Evolutionary conservation across 2,329 filamentous ascomycete species (phyloP).

Genomic region (Aspergillus unguis): DNA sequence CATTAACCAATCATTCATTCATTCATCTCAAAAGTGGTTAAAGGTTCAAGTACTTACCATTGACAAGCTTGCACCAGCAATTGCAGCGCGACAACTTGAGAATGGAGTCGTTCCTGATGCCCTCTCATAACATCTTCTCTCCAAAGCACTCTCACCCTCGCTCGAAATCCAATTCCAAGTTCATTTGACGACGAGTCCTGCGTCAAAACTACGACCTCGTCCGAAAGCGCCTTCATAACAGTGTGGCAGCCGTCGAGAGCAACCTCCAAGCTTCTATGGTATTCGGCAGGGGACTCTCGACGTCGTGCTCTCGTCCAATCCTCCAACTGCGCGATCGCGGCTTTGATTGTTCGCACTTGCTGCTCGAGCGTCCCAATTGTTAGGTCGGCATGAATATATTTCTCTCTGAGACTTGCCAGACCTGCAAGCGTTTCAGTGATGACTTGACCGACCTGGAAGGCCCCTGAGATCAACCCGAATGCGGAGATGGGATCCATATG

Average conservation of each 20-base stretch:
- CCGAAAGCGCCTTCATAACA: constrained; percentile 36
- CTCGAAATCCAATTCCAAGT: constrained; percentile 23
- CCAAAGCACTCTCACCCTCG: constrained; percentile 33
- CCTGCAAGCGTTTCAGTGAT: constrained; percentile 33
- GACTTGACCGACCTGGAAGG: constrained; percentile 32
- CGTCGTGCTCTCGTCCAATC: constrained; percentile 32
- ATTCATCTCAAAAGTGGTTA: not conserved
- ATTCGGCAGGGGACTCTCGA: constrained; percentile 18
- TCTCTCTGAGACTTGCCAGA: constrained; percentile 32
- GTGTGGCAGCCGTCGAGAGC: constrained; percentile 35
- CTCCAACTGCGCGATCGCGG: constrained; percentile 35
- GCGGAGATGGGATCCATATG: constrained; percentile 36
- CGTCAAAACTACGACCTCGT: constrained; percentile 32
- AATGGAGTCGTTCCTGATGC: constrained; percentile 34
- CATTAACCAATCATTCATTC: not conserved
- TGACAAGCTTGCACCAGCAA: constrained; percentile 39
- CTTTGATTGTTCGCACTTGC: constrained; percentile 36
- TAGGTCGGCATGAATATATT: constrained; percentile 37
- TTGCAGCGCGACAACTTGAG: constrained; percentile 38
- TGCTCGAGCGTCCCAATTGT: constrained; percentile 37
- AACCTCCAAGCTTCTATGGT: constrained; percentile 30
- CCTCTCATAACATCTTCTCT: constrained; percentile 37
- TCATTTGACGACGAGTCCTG: constrained; percentile 20
- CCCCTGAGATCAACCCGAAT: constrained; percentile 34
- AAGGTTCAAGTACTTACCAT: constrained; percentile 27